A percentile compares a stretch with the other conserved stretches of the same genome.
These are phyloP conservation scores for Penicillium sp. DNA, from an alignment of 2,329 filamentous ascomycete species.

Conservation along the genomic window DNA sequence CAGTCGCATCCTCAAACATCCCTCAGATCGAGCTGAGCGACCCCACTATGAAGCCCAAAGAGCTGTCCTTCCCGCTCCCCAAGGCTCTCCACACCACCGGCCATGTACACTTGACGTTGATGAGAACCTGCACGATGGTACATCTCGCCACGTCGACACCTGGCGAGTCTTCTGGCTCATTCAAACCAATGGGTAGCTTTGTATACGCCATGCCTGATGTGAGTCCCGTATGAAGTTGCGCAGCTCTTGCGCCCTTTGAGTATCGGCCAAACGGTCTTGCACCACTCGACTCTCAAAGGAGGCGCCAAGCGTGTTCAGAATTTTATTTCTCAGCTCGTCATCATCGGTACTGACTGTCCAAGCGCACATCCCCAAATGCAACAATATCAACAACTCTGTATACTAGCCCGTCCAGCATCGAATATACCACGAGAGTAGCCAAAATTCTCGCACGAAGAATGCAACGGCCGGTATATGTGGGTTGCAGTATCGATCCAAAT, in stretches of 20 bases:
- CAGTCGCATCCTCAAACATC: conserved; percentile 7
- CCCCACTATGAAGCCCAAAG: conserved; percentile 40
- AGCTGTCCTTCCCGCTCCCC: conserved; percentile 54
- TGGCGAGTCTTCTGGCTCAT: conserved; percentile 34
- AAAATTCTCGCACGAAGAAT: conserved; percentile 72
- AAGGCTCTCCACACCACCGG: conserved; percentile 52
- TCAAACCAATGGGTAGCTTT: conserved; percentile 70
- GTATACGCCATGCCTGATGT: conserved; percentile 93
- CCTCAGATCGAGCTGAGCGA: conserved; percentile 16
- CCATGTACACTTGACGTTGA: conserved; percentile 53
- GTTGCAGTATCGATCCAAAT: conserved; percentile 75
- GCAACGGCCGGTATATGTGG: conserved; percentile 76
- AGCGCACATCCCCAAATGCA: conserved; percentile 43
- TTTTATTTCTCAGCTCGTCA: neutral
- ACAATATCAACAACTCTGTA: conserved; percentile 74
- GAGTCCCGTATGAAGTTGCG: conserved; percentile 22
- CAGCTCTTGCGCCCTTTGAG: neutral
- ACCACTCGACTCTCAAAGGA: neutral
- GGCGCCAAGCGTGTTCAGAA: too few relatives aligned
- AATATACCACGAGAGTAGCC: conserved; percentile 80
- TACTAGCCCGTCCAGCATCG: conserved; percentile 63
- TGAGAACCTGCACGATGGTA: conserved; percentile 48
- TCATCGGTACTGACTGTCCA: conserved; percentile 7
- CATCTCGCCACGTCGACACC: conserved; percentile 52
- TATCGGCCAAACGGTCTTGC: neutral